A percentile compares a stretch with the other conserved stretches of the same genome.
phyloP scores from a whole-genome alignment of 192 early-diverging fungal species.

The Umbelopsis sp. region DNA sequence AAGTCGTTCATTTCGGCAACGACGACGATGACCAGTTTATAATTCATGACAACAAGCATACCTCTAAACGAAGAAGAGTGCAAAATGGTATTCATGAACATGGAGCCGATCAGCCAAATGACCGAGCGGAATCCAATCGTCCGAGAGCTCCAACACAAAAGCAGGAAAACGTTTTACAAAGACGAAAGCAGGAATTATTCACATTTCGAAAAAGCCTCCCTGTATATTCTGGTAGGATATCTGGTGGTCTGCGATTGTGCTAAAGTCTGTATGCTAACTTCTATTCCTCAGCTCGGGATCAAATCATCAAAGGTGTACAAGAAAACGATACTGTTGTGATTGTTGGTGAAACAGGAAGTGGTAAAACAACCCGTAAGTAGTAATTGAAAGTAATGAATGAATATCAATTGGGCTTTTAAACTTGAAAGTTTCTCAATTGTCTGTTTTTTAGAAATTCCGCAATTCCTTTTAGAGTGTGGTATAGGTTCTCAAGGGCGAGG shows the following conservation, averaged over 20 bases:
- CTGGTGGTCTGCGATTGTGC: conserved; percentile 24
- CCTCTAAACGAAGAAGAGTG: background rate
- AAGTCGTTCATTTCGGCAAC: conserved; percentile 6
- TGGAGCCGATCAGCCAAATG: background rate
- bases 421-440: background rate
- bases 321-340: conserved; percentile 61
- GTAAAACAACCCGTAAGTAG: conserved; percentile 75
- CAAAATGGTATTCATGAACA: background rate
- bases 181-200: conserved; percentile 16
- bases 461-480: conserved; percentile 80
- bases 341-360: conserved; percentile 80
- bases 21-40: background rate
- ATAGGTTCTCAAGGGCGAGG: conserved; percentile 55
- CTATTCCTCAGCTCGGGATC: conserved; percentile 28
- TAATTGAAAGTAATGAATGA: background rate
- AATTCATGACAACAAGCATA: conserved; percentile 6
- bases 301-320: conserved; percentile 39
- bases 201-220: conserved; percentile 49
- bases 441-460: conserved; percentile 75
- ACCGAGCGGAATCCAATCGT: background rate
- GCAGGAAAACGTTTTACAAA: background rate
- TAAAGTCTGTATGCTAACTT: background rate
- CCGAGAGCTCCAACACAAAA: background rate
- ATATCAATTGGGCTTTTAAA: background rate
- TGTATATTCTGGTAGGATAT: conserved; percentile 48